Base-by-base conservation (phyloP, 2,329 filamentous ascomycete species). In the Fusarium sp. region DNA sequence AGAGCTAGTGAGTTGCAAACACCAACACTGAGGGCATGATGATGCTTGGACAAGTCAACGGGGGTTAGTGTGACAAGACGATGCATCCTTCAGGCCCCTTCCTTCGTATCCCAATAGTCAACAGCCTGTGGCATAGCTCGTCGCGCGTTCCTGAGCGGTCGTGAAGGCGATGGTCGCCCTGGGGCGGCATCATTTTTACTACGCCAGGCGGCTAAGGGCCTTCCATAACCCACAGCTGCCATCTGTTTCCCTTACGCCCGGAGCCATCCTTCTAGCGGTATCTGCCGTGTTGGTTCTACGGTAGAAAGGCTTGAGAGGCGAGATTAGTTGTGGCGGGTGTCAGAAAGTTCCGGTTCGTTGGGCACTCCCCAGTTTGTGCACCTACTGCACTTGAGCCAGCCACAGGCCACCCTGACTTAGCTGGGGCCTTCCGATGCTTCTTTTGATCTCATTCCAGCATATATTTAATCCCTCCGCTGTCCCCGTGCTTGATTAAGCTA, bases 381-480 rank as follows among this genome's bases (percentile, higher is more conserved):
- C 55, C 43, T 23, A 40, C 52, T 23, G 23, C 4, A 23, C 41
- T 40, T 31, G 50, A 48, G 53, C 63, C 56, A 60, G 65, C 61
- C 41, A 63, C 55, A 41, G 56, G 41, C 57, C 57, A 34, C 60
- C 40, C 55, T 44, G 18, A 56, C 36, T 59, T 68, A 60, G 60
- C 40, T 50, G 52, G 60, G 54, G 59, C 50, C 54, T 62, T 57
- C 60, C 61, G 61, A 50, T 70, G 55, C 34, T 40, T 58, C 44
- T 7, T 62, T 28, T 18, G 31, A 55, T 63, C 40, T 56, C 37
- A 43, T 34, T 34, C 50, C 53, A 65, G 53, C 47, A 54, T 61
- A 37, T 74, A 74, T 68, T 73, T 74, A 73, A 73, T 52, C 36
- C 59, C 28, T 27, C 52, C 47, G 18, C 47, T 41, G 13, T 67